phyloP scores from a whole-genome alignment of 192 early-diverging fungal genomes.

The Entomortierella beljakovae region DNA sequence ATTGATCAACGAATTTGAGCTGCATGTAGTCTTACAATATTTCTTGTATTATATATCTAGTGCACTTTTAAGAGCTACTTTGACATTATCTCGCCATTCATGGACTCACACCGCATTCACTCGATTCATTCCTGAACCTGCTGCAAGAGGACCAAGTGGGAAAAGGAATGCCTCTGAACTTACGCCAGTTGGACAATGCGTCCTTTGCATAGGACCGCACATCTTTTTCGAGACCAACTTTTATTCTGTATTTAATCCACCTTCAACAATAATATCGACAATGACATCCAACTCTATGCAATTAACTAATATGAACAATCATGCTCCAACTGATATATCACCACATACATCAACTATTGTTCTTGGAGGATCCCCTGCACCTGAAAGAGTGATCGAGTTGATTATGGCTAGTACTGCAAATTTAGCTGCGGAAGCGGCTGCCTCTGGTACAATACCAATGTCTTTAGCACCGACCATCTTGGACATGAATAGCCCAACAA shows the following conservation, averaged over 20 bases:
- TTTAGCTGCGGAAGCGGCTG: slow-evolving; percentile 10
- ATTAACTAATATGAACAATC: not conserved
- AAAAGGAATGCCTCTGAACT: slow-evolving; percentile 40
- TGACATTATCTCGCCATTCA: slow-evolving; percentile 25
- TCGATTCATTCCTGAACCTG: slow-evolving; percentile 33
- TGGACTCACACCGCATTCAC: slow-evolving; percentile 47
- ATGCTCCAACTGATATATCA: not conserved
- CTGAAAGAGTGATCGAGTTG: slow-evolving; percentile 34
- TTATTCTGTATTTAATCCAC: slow-evolving; percentile 35
- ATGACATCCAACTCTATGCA: not conserved
- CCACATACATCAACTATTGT: slow-evolving; percentile 8
- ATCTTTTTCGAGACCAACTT: slow-evolving; percentile 47
- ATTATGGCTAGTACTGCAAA: slow-evolving; percentile 17
- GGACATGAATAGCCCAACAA: not conserved
- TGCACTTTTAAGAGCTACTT: slow-evolving; percentile 29
- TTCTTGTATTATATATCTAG: slow-evolving; percentile 3
- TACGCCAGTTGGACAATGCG: slow-evolving; percentile 24
- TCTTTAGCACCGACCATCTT: not conserved
- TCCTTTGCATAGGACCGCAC: slow-evolving; percentile 48
- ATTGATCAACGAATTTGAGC: too few species aligned
- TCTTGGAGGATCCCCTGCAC: slow-evolving; percentile 16
- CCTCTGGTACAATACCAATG: slow-evolving; percentile 1
- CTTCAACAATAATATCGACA: slow-evolving; percentile 12
- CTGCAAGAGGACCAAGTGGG: slow-evolving; percentile 32
- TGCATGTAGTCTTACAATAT: not conserved